Evolutionary conservation across 176 grass and related monocot species (phyloP).

Genomic region (Musa itinerans): DNA sequence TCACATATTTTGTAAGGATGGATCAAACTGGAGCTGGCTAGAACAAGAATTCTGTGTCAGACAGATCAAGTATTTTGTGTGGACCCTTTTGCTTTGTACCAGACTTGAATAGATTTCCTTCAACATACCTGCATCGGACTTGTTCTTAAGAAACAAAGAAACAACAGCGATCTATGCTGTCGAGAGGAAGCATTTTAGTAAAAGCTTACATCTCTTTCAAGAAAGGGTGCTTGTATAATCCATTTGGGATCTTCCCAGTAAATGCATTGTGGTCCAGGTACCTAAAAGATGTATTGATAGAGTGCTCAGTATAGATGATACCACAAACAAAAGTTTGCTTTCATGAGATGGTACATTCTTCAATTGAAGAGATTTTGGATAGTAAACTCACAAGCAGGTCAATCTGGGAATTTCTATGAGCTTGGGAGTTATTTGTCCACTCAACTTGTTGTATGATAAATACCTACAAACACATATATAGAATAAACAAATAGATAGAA

Average conservation of each 20-base stretch:
- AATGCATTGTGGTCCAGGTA: slow-evolving; percentile 90
- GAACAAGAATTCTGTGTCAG: slow-evolving; percentile 60
- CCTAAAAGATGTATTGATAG: slow-evolving; percentile 10
- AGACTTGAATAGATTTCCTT: slow-evolving; percentile 84
- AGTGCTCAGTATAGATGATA: background rate
- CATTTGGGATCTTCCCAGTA: slow-evolving; percentile 85
- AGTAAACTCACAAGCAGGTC: slow-evolving; percentile 66
- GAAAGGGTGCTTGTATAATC: slow-evolving; percentile 80
- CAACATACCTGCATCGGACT: slow-evolving; percentile 51
- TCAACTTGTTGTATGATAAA: slow-evolving; percentile 78
- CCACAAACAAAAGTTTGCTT: too few species aligned
- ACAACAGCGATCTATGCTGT: slow-evolving; percentile 10
- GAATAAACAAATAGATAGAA: background rate
- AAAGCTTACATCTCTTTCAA: slow-evolving; percentile 80
- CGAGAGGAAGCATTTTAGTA: background rate
- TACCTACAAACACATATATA: slow-evolving; percentile 30
- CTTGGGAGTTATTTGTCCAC: slow-evolving; percentile 65
- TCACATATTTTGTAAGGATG: background rate
- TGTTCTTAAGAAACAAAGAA: slow-evolving; percentile 16
- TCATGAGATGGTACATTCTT: too few species aligned
- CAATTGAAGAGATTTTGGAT: background rate
- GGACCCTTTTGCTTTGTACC: slow-evolving; percentile 69
- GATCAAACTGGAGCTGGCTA: slow-evolving; percentile 14
- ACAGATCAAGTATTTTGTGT: slow-evolving; percentile 82
- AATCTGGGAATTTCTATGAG: slow-evolving; percentile 75